A percentile compares a stretch with the other conserved stretches of the same genome.
These are phyloP conservation scores for Magnusiomyces starmeri DNA, from an alignment of 1,139 yeast genomes.

Conservation along the genomic window DNA sequence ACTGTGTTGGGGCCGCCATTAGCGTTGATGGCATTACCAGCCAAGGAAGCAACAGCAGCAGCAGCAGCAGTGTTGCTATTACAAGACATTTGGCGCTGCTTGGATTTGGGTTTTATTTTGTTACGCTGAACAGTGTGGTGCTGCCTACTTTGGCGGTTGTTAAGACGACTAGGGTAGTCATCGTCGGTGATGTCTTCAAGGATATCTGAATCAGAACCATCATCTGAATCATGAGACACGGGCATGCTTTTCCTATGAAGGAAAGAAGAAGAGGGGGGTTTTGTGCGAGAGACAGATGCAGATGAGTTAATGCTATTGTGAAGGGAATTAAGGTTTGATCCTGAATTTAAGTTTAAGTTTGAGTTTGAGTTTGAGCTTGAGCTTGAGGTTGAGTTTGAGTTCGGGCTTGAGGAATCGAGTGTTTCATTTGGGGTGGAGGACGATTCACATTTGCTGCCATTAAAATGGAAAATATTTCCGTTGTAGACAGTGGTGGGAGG, in stretches of 20 bases:
- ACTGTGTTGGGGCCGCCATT: no score
- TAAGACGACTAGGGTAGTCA: neutral
- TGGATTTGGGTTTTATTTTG: neutral
- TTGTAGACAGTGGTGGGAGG: neutral
- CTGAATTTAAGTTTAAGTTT: neutral
- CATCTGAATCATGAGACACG: neutral
- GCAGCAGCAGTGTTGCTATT: no score
- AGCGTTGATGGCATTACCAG: no score
- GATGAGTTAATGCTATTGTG: neutral
- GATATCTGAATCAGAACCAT: neutral
- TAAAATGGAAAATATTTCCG: neutral
- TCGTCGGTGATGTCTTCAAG: neutral
- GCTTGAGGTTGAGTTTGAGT: neutral
- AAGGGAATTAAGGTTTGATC: neutral
- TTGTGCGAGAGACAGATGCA: neutral
- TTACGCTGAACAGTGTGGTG: neutral
- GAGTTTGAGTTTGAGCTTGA: neutral
- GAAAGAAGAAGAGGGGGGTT: no score
- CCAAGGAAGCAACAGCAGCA: no score
- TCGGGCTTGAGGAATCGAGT: no score
- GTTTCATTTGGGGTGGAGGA: no score
- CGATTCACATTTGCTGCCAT: no score
- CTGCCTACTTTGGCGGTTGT: neutral
- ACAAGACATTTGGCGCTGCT: no score
- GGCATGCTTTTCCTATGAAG: neutral